Evolutionary conservation across 257 asterid genomes (phyloP), one percentile per base, ranked within the genome.

Genomic region (Penstemon newberryi): DNA sequence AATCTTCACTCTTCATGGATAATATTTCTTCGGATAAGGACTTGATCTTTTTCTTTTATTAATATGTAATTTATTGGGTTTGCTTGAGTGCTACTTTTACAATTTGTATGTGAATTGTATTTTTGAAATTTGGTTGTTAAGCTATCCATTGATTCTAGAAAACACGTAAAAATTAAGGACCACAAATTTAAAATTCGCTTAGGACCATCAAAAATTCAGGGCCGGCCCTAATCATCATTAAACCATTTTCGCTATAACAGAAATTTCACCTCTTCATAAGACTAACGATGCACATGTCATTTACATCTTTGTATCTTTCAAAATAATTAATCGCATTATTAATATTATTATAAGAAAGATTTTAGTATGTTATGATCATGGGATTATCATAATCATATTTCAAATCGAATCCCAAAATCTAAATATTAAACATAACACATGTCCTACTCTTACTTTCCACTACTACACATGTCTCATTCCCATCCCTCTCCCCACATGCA

Each of bases 381-480:
- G 56, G 44, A 19, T 46, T 63, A 44, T 45, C 44, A 63, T 63
- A 47, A 63, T 46, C 66, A 61, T 18, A 53, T 15, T 13, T 13
- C 18, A n/a, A 53, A 53, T 53, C 57, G 13, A 53, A 62, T 41
- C 43, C 19, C 13, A 15, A 60, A 42, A 5, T 60, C 18, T 2
- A 55, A 65, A 65, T 53, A 60, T 44, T 59, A 59, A 53, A 62
- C 58, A 76, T 73, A 46, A 13, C 78, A 68, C 81, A 69, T 73
- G 82, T 69, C 79, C 39, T 53, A 53, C 56, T 67, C 47, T 69
- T 45, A 66, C 42, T 63, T 39, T 61, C 75, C 75, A 73, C 73
- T 65, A 47, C 56, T 69, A 60, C 82, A 74, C 79, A 65, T 73
- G 82, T 73, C 82, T 36, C 66, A 50, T 78, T 25, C 60, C 54